A percentile compares a stretch with the other conserved stretches of the same genome.
Evolutionary conservation across 2,329 filamentous ascomycete species (phyloP).

Genomic region (Exophiala dermatitidis): DNA sequence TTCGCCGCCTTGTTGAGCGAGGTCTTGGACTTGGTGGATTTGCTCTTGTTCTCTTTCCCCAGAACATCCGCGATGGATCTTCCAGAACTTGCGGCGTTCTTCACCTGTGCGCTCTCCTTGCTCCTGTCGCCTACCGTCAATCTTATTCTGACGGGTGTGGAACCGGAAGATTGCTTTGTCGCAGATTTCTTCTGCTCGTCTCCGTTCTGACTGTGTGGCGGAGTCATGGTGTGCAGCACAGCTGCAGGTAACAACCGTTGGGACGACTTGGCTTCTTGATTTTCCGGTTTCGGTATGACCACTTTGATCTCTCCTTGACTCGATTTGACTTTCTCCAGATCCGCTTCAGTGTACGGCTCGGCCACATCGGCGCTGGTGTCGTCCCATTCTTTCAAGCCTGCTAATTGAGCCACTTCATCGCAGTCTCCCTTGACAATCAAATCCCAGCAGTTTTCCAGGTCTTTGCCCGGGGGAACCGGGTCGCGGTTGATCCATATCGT

Average conservation of each 20-base stretch:
- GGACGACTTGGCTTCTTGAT: slow-evolving; percentile 30
- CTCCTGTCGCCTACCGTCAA: slow-evolving; percentile 20
- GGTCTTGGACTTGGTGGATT: slow-evolving; percentile 17
- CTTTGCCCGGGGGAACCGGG: slow-evolving; percentile 68
- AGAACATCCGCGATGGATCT: slow-evolving; percentile 24
- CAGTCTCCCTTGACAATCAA: slow-evolving; percentile 78
- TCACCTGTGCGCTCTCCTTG: slow-evolving; percentile 24
- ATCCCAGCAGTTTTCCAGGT: slow-evolving; percentile 85
- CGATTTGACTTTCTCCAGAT: slow-evolving; percentile 39
- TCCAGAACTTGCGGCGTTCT: slow-evolving; percentile 25
- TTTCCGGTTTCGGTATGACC: slow-evolving; percentile 33
- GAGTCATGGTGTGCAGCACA: slow-evolving; percentile 31
- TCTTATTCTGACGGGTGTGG: slow-evolving; percentile 17
- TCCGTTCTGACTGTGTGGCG: slow-evolving; percentile 35
- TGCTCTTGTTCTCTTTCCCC: slow-evolving; percentile 21
- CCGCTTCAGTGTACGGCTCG: slow-evolving; percentile 40
- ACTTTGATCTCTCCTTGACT: slow-evolving; percentile 36
- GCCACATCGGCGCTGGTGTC: slow-evolving; percentile 40
- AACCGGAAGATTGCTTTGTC: neutral
- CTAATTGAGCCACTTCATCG: slow-evolving; percentile 74
- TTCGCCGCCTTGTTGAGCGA: slow-evolving; percentile 18
- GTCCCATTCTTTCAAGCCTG: slow-evolving; percentile 54
- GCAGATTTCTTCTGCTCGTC: slow-evolving; percentile 5
- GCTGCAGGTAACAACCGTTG: slow-evolving; percentile 7
- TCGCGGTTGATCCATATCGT: slow-evolving; percentile 95